A percentile compares a stretch with the other conserved stretches of the same genome.
These are phyloP conservation scores for Diospyros lotus DNA, from an alignment of 148 eudicot genomes.

Conservation along the genomic window DNA sequence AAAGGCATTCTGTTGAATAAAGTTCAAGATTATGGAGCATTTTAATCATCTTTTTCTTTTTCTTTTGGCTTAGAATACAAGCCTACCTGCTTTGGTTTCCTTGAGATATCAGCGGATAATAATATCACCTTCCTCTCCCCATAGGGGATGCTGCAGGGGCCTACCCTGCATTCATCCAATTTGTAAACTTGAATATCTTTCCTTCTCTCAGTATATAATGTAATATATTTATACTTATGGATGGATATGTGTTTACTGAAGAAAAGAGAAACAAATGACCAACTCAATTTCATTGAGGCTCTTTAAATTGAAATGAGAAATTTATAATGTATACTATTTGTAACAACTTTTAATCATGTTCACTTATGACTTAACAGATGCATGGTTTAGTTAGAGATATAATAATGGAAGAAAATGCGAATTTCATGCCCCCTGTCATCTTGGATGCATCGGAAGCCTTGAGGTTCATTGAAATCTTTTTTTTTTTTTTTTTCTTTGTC, in stretches of 20 bases:
- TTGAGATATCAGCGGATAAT: too few species aligned
- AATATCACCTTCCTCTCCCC: too few species aligned
- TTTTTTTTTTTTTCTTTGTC: too few species aligned
- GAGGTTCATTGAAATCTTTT: too few species aligned
- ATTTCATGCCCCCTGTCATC: too few species aligned
- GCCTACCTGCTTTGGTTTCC: too few species aligned
- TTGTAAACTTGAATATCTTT: neutral
- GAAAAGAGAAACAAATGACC: neutral
- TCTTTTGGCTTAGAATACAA: neutral
- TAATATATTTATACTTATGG: neutral
- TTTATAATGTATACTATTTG: neutral
- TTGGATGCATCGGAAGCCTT: too few species aligned
- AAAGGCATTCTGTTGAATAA: conserved; percentile 1
- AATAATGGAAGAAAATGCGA: neutral
- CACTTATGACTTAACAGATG: neutral
- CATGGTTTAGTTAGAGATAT: neutral
- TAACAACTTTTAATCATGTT: neutral
- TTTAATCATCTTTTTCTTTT: too few species aligned
- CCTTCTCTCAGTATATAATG: neutral
- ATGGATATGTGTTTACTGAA: neutral
- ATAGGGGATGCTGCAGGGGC: too few species aligned
- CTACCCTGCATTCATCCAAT: too few species aligned
- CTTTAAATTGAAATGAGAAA: neutral
- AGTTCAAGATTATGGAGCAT: neutral
- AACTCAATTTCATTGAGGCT: neutral